Base-by-base conservation (phyloP, 495 filamentous ascomycete species). In the Daldinia loculata region DNA sequence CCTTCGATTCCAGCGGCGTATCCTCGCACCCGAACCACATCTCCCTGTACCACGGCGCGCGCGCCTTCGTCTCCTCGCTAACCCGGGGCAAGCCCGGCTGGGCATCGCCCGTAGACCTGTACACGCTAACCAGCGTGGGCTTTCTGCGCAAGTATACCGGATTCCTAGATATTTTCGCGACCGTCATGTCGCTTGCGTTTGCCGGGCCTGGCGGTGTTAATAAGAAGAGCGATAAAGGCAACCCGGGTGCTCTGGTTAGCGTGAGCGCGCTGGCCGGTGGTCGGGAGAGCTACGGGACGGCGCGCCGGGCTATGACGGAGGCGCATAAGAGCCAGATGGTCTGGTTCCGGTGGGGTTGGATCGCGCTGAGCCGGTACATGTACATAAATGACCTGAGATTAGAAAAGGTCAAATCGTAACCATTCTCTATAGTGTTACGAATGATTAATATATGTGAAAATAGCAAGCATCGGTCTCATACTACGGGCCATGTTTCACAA, bases 321-420 rank as follows among this genome's bases (percentile, higher is more conserved):
- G 93, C 89, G 9, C 95, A 99, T 81, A 83, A 87, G 83, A 98
- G 94, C 79, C 95, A 99, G 86, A 99, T 99, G 95, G 85, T 91
- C 39, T 99, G 95, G 95, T 99, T 98, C 76, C 87, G 95, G 9
- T 98, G 93, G 89, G 94, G 93, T 0, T 99, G 95, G 95, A 96
- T 99, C 74, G 84, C 86, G 5, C 71, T 97, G 61, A 93, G 93
- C 65, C 83, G 95, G 65, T 99, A 98, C 81, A 98, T 99, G 95
- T 87, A 92, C 67, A 86, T 99, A 2, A 99, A 99, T 82, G 94
- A 98, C 79, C 75, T 98, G 78, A 86, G 84, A 76, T 81, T 89
- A 72, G 92, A 92, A 41, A 81, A 77, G 36, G 65, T 77, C 30
- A 64, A 74, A 63, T 45, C 63, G 12, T 76, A 66, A 77, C 26